phyloP scores from a whole-genome alignment of 306 rosid species.

The Mimosa bimucronata region DNA sequence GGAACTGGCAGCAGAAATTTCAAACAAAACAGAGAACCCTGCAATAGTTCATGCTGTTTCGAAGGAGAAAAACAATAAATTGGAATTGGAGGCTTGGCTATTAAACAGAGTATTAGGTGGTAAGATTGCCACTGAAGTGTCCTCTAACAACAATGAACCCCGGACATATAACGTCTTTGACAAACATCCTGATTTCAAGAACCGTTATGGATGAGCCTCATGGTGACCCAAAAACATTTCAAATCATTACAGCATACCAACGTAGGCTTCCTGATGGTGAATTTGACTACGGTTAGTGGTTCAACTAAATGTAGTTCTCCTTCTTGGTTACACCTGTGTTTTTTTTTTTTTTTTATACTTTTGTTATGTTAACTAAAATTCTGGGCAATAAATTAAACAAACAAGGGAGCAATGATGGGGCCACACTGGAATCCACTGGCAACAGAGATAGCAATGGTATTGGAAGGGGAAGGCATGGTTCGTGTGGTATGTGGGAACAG shows the following conservation, averaged over 20 bases:
- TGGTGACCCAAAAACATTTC: slow-evolving; percentile 58
- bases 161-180: slow-evolving; percentile 53
- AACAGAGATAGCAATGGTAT: slow-evolving; percentile 64
- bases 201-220: slow-evolving; percentile 67
- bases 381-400: background rate
- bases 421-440: slow-evolving; percentile 94
- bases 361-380: slow-evolving; percentile 9
- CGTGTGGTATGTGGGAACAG: slow-evolving; percentile 60
- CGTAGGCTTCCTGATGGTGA: slow-evolving; percentile 74
- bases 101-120: slow-evolving; percentile 40
- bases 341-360: background rate
- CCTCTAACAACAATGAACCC: slow-evolving; percentile 39
- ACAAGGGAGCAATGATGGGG: slow-evolving; percentile 85
- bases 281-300: slow-evolving; percentile 67
- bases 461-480: slow-evolving; percentile 76
- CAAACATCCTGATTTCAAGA: slow-evolving; percentile 63
- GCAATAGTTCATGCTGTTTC: slow-evolving; percentile 66
- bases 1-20: slow-evolving; percentile 60
- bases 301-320: background rate
- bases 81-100: slow-evolving; percentile 58
- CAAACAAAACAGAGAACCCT: slow-evolving; percentile 45
- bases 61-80: slow-evolving; percentile 30
- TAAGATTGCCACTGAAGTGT: background rate
- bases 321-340: background rate
- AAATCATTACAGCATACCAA: slow-evolving; percentile 47